Evolutionary conservation across 768 basidiomycete genomes (phyloP), one percentile per base, ranked within the genome.

Genomic region (Trametes cingulata): DNA sequence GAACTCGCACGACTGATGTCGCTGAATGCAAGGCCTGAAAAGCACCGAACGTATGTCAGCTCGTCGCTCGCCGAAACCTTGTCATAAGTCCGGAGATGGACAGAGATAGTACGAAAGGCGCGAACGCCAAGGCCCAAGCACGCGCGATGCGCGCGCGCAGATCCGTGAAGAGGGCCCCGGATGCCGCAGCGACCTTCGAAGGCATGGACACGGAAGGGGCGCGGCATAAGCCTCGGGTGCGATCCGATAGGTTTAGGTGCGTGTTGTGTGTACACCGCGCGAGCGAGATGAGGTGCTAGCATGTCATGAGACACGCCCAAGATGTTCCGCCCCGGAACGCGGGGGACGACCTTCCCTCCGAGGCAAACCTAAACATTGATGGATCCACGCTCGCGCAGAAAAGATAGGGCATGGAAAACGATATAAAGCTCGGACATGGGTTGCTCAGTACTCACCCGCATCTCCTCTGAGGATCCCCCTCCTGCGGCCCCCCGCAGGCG

Each of bases 401-500:
- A 27, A 25, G 10, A 19, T 7, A 33, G 27, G 25, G 42, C 27
- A 19, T 9, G 52, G 12, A 50, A 36, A 17, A 39, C 20, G 3
- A 47, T 20, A 39, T 15, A 37, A 37, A 46, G 27, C 14, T n/a
- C 25, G 22, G 6, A 64, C 20, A 20, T 9, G 48, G 33, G 10
- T 10, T 33, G n/a, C 29, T 5, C 27, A 54, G 17, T 48, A 65
- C 66, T 62, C 56, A 67, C 66, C 50, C 52, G 43, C 66, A 67
- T 12, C 61, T 56, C 39, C 53, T 37, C 51, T 52, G 54, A 41
- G 42, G 40, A 25, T 61, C 62, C 17, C 56, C 63, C 46, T 51
- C 62, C 35, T 37, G 51, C 36, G 64, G 67, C n/a, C 63, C 65
- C n/a, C 67, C 67, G 52, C 69, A 70, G n/a, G 66, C 68, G 48